Evolutionary conservation across 148 eudicot genomes (phyloP), one percentile per base, ranked within the genome.

Genomic region (Cornus kousa): DNA sequence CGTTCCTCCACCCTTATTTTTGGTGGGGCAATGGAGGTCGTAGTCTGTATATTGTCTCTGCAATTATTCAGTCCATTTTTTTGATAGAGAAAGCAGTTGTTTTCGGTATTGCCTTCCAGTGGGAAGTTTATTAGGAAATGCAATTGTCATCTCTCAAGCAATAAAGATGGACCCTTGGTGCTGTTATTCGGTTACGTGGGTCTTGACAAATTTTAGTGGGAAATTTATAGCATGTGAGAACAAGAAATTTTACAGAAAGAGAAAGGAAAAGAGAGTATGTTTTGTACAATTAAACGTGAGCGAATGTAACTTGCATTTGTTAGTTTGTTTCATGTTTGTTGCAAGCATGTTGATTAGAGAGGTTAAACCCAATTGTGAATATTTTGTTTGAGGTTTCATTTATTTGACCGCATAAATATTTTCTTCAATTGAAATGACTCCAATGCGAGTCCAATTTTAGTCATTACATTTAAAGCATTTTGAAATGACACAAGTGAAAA

Each of bases 51-150:
- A 77, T 81, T 46, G 68, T 24, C 46, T 57, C 81, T 77, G 37
- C 83, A 43, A 23, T 70, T 72, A 23, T 70, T 72, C 57, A 67
- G 46, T 77, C 73, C 73, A 84, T 84, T 78, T 84, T 84, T 81
- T 81, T 70, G 64, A 71, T 53, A 70, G 83, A 53, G 10, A 60
- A 69, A 48, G 40, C 79, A 76, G 67, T 74, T 66, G 40, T 43
- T 78, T 78, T 67, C 67, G 75, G 75, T 76, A 74, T 72, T 35
- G 82, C 74, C 50, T 68, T 43, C 22, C 67, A 48, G 40, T 68
- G 60, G 28, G 28, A 28, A 35, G 1, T 35, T 35, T 35, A 48
- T 68, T 62, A 59, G 76, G 78, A 53, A n/a, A 78, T 68, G 75
- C 53, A 71, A 73, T 24, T 77, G 65, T 40, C 46, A 40, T 50